Percentiles rank a stretch among this genome's conserved stretches.
Evolutionary conservation across 345 rosid species (phyloP).

Genomic region (Diplotaxis tenuifolia): DNA sequence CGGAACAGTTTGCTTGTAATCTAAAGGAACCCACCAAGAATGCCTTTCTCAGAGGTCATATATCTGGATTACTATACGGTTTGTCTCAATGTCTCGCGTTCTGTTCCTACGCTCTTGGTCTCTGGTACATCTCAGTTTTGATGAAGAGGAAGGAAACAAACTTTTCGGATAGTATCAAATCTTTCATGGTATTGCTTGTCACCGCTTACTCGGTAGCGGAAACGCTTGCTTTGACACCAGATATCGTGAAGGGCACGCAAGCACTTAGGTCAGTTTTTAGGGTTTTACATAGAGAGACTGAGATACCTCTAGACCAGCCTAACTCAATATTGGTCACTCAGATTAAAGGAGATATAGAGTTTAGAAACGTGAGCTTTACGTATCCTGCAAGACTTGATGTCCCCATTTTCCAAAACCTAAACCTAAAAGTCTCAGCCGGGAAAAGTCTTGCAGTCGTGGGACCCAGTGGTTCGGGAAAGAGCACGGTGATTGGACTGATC

Average conservation of each 20-base stretch:
- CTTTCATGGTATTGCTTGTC: conserved; percentile 68
- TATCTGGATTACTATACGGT: conserved; percentile 77
- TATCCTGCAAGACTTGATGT: conserved; percentile 75
- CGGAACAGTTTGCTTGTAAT: conserved; percentile 52
- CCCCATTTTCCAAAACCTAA: conserved; percentile 49
- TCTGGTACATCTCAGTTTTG: conserved; percentile 76
- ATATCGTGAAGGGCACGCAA: conserved; percentile 84
- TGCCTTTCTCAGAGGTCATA: conserved; percentile 62
- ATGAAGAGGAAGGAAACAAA: conserved; percentile 49
- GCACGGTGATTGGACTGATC: conserved; percentile 64
- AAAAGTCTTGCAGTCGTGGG: conserved; percentile 69
- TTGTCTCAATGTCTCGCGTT: conserved; percentile 56
- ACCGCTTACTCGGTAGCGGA: conserved; percentile 68
- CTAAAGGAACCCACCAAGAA: conserved; percentile 57
- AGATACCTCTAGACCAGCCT: conserved; percentile 46
- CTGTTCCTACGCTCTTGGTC: conserved; percentile 78
- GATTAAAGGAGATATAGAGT: conserved; percentile 57
- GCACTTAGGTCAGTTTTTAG: conserved; percentile 70
- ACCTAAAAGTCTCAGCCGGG: conserved; percentile 51
- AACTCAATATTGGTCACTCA: conserved; percentile 40
- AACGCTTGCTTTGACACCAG: conserved; percentile 82
- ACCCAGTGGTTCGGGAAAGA: conserved; percentile 90
- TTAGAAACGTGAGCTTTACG: conserved; percentile 56
- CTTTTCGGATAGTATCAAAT: conserved; percentile 55
- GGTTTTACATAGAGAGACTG: conserved; percentile 55